Base-by-base conservation (phyloP, 202 grass and related monocot species). In the Elaeis oleifera region DNA sequence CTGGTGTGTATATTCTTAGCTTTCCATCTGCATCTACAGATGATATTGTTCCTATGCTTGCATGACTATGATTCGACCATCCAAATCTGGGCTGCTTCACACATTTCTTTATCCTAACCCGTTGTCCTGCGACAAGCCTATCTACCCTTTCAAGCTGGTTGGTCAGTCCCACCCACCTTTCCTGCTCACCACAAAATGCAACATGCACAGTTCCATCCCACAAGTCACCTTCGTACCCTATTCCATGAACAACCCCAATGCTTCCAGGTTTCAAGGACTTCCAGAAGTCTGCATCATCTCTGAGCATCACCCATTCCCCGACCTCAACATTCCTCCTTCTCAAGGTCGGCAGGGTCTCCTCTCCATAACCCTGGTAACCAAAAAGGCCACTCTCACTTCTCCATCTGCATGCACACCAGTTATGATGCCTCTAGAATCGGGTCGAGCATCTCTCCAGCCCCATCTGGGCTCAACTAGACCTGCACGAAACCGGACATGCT, bases 21-120 rank as follows among this genome's bases (percentile, higher is more conserved):
- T 90, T 99, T 23, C 85, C 95, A 86, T 99, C 95, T 5, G 88
- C 88, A 55, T 99, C 95, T 50, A 99, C 80, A 61, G 95, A 99
- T 58, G 88, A 94, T 75, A 99, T 87, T 11, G 88, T 99, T 44
- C 95, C 95, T 54, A 99, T 77, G 20, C 85, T 99, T 6, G 78
- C 81, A 77, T 94, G 83, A 51, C 61, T 94, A 65, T 89, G 94
- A 67, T 89, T 94, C 44, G 88, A 94, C 95, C 95, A 94, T 62
- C 95, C 95, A 65, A 99, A 99, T 73, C 95, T 82, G 50, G 95
- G 95, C 56, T 99, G 95, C n/a, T 71, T 84, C 53, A 99, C 85
- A 73, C 21, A 76, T n/a, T 67, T 70, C 70, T 67, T 94, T 61
- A 99, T 86, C 61, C 75, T 87, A 69, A 99, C 88, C 63, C 83